phyloP scores from a whole-genome alignment of 208 protist species.

The Naegleria lovaniensis region DNA sequence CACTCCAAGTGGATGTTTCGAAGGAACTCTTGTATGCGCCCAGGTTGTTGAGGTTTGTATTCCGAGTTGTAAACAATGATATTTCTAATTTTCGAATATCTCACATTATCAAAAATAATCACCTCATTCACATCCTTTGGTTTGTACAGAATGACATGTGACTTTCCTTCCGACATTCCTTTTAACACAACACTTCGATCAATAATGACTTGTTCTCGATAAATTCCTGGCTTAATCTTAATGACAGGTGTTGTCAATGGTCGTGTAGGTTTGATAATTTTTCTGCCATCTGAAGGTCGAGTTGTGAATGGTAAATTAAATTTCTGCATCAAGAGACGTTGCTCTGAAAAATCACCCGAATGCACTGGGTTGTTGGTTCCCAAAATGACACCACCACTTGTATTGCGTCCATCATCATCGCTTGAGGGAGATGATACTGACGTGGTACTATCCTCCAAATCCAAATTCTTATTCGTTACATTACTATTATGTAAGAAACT shows the following conservation, averaged over 20 bases:
- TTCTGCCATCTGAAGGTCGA: neutral
- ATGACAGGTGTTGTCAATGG: neutral
- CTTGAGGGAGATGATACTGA: no score
- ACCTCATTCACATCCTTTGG: neutral
- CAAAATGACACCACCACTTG: neutral
- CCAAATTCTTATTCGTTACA: neutral
- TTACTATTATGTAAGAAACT: neutral
- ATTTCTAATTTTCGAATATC: conserved; percentile 5
- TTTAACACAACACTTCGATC: neutral
- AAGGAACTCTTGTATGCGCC: neutral
- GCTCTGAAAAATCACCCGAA: neutral
- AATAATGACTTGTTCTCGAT: neutral
- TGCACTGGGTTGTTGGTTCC: neutral
- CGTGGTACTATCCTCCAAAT: neutral
- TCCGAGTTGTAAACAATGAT: neutral
- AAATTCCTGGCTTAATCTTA: neutral
- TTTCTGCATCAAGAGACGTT: neutral
- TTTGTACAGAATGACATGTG: neutral
- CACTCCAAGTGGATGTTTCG: neutral
- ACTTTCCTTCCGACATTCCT: neutral
- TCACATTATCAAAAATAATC: neutral
- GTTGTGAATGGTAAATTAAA: neutral
- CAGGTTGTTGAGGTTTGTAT: neutral
- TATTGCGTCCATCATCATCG: no score
- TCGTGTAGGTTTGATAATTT: neutral